Evolutionary conservation across 2,329 filamentous ascomycete species (phyloP).

Genomic region (Fusarium albosuccineum): DNA sequence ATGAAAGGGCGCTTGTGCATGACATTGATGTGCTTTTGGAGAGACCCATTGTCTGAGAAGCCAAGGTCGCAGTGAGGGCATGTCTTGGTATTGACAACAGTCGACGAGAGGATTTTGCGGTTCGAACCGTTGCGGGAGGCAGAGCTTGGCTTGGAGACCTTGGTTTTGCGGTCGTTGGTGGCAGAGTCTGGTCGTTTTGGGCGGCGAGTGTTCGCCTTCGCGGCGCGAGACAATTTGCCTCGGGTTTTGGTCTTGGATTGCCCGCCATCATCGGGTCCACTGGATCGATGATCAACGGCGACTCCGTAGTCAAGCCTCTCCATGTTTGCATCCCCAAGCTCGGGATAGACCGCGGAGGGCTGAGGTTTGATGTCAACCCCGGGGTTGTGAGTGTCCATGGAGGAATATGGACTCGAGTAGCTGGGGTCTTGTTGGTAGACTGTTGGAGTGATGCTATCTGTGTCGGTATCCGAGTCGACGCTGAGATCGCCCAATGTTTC

Average conservation of each 20-base stretch:
- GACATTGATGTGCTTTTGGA: conserved; percentile 65
- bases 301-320: conserved; percentile 5
- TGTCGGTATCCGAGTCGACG: conserved; percentile 10
- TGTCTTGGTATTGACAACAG: not conserved
- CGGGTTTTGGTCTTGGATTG: not conserved
- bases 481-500: conserved; percentile 7
- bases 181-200: conserved; percentile 19
- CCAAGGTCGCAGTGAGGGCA: conserved; percentile 37
- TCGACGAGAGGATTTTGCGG: conserved; percentile 24
- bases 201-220: conserved; percentile 26
- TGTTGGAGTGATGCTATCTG: conserved; percentile 11
- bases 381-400: conserved; percentile 1
- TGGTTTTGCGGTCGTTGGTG: conserved; percentile 5
- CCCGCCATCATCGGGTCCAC: not conserved
- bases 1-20: conserved; percentile 73
- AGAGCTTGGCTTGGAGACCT: conserved; percentile 20
- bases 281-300: too few species aligned
- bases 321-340: conserved; percentile 17
- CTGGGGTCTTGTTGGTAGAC: not conserved
- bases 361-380: conserved; percentile 7
- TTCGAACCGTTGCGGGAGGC: not conserved
- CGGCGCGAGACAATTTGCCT: conserved; percentile 6
- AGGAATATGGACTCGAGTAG: not conserved
- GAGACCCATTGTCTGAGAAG: conserved; percentile 60
- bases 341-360: conserved; percentile 20